These are phyloP conservation scores for Mycosphaerelloides madeirae DNA, from an alignment of 2,329 filamentous ascomycete genomes.

Conservation along the genomic window DNA sequence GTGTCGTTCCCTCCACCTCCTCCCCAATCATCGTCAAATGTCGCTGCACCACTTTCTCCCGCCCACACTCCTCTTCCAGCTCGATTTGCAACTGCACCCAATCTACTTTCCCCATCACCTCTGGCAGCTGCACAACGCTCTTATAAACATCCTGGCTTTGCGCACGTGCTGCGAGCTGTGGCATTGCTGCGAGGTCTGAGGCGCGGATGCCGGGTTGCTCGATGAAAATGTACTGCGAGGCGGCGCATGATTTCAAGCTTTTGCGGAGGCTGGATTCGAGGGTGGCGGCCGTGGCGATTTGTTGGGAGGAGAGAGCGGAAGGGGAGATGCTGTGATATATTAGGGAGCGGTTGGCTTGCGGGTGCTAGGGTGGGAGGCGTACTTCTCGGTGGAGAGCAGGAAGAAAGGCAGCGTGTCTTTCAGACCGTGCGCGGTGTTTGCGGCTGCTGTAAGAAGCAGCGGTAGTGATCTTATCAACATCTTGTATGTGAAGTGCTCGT, in stretches of 20 bases:
- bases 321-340: conserved; percentile 12
- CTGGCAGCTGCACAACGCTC: conserved; percentile 42
- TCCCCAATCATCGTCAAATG: conserved; percentile 7
- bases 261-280: conserved; percentile 33
- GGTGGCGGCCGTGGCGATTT: conserved; percentile 25
- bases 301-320: conserved; percentile 17
- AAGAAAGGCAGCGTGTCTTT: conserved; percentile 60
- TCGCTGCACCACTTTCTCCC: conserved; percentile 2
- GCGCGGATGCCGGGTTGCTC: conserved; percentile 70
- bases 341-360: conserved; percentile 20
- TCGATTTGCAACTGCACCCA: conserved; percentile 41
- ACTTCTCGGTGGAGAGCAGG: conserved; percentile 80
- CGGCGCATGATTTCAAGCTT: conserved; percentile 41
- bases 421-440: conserved; percentile 59
- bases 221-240: conserved; percentile 64
- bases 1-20: neutral
- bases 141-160: conserved; percentile 31
- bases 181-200: conserved; percentile 56
- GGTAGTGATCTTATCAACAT: conserved; percentile 19
- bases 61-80: conserved; percentile 39
- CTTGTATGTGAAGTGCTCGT: neutral
- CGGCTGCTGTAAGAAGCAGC: conserved; percentile 19
- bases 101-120: conserved; percentile 50
- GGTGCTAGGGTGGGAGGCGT: conserved; percentile 7
- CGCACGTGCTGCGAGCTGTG: conserved; percentile 51